Conservation (phyloP, 1,139 yeast genomes). For the Lodderomyces oxycetoniae region DNA sequence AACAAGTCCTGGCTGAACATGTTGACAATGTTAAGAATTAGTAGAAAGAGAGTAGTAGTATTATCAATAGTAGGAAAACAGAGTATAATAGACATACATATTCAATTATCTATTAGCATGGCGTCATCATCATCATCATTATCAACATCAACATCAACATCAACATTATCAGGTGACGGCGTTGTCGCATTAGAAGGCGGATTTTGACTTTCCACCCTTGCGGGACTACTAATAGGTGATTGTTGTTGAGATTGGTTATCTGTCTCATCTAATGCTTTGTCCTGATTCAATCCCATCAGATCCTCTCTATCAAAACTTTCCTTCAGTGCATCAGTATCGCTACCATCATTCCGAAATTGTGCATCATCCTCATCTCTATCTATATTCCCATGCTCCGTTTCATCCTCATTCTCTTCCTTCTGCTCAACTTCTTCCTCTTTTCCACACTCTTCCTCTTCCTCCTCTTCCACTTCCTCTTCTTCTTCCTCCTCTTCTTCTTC, state of each 20-base stretch:
- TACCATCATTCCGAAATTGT: too few species aligned
- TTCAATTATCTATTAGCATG: conserved; percentile 16
- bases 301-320: too few species aligned
- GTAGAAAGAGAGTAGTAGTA: not conserved
- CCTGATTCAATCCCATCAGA: too few species aligned
- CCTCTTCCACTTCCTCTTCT: conserved; percentile 9
- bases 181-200: too few species aligned
- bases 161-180: too few species aligned
- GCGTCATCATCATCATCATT: conserved; percentile 11
- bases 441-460: conserved; percentile 12
- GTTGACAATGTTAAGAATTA: conserved; percentile 1
- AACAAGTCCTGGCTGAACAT: conserved; percentile 3
- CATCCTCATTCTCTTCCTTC: conserved; percentile 1
- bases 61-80: not conserved
- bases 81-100: conserved; percentile 5
- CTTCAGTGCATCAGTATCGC: too few species aligned
- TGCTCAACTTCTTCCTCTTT: conserved; percentile 10
- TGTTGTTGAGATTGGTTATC: too few species aligned
- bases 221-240: too few species aligned
- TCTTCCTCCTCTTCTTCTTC: conserved; percentile 13
- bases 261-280: too few species aligned
- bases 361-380: conserved; percentile 1
- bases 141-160: not conserved
- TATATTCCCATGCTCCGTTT: not conserved
- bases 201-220: too few species aligned